A percentile compares a stretch with the other conserved stretches of the same genome.
Conservation (phyloP, 345 rosid genomes). For the Gossypium arboreum region DNA sequence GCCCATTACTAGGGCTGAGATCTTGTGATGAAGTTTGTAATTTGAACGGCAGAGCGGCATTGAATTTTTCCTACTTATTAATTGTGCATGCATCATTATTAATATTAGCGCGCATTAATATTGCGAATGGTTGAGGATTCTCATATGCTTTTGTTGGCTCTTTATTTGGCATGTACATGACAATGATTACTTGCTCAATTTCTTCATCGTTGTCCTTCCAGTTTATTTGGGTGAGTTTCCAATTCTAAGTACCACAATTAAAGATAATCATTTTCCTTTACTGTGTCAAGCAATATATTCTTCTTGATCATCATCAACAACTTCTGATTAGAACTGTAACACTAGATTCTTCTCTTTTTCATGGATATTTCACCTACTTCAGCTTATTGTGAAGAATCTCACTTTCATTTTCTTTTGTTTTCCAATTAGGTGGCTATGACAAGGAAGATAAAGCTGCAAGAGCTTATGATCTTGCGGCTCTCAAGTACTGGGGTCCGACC, state of each 20-base stretch:
- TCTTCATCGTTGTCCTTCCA: slow-evolving; percentile 38
- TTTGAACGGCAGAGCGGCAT: slow-evolving; percentile 16
- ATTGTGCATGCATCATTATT: slow-evolving; percentile 11
- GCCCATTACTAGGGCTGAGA: slow-evolving; percentile 9
- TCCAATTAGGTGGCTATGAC: slow-evolving; percentile 78
- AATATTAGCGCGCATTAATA: neutral
- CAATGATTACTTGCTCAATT: slow-evolving; percentile 47
- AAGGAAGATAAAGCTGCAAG: slow-evolving; percentile 92
- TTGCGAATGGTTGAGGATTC: slow-evolving; percentile 19
- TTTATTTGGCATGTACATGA: slow-evolving; percentile 37
- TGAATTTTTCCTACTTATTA: neutral
- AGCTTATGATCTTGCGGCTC: slow-evolving; percentile 97
- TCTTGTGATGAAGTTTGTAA: slow-evolving; percentile 7
- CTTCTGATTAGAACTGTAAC: slow-evolving; percentile 2
- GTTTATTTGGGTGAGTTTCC: slow-evolving; percentile 76
- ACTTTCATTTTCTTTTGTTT: neutral
- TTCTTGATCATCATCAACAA: slow-evolving; percentile 14
- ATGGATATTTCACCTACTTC: slow-evolving; percentile 14
- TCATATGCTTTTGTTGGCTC: slow-evolving; percentile 34
- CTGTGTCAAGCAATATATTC: slow-evolving; percentile 12
- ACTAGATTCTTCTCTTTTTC: slow-evolving; percentile 12
- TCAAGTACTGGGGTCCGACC: slow-evolving; percentile 95
- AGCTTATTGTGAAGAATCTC: neutral
- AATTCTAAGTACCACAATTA: slow-evolving; percentile 1
- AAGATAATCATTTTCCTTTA: slow-evolving; percentile 26